Percentiles rank a stretch among this genome's conserved stretches.
These are phyloP conservation scores for Aphanocladium album DNA, from an alignment of 2,329 filamentous ascomycete species.

Conservation along the genomic window DNA sequence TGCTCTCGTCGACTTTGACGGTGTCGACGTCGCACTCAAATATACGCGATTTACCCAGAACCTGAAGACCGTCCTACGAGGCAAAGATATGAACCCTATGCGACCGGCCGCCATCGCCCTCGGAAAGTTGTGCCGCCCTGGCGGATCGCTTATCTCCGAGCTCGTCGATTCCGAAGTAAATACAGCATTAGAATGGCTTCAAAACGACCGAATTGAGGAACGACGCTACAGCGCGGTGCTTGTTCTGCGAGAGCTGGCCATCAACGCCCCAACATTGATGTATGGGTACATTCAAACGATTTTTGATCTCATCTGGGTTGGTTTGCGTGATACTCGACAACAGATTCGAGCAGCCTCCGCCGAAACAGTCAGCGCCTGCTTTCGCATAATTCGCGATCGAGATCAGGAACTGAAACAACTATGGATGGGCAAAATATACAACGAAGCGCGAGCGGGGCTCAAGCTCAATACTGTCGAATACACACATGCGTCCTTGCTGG, in stretches of 20 bases:
- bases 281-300: constrained; percentile 94
- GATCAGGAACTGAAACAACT: constrained; percentile 81
- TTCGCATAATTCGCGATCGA: constrained; percentile 90
- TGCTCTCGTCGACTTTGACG: constrained; percentile 91
- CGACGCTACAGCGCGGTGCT: constrained; percentile 89
- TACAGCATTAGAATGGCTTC: constrained; percentile 92
- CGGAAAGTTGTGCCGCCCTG: constrained; percentile 84
- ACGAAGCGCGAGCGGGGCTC: constrained; percentile 76
- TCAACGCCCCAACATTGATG: constrained; percentile 90
- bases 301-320: constrained; percentile 94
- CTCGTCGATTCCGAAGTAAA: constrained; percentile 96
- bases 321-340: constrained; percentile 80
- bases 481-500: constrained; percentile 89
- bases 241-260: constrained; percentile 81
- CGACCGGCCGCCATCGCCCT: constrained; percentile 83
- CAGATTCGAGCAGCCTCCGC: constrained; percentile 89
- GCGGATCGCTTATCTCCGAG: constrained; percentile 89
- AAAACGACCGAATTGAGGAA: constrained; percentile 90
- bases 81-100: constrained; percentile 88
- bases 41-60: constrained; percentile 92
- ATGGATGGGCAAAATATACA: constrained; percentile 89
- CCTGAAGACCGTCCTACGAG: constrained; percentile 79
- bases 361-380: constrained; percentile 89
- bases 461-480: constrained; percentile 77
- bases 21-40: constrained; percentile 87